Base-by-base conservation (phyloP, 1,284 basidiomycete species). In the Apiotrichum siamense region DNA sequence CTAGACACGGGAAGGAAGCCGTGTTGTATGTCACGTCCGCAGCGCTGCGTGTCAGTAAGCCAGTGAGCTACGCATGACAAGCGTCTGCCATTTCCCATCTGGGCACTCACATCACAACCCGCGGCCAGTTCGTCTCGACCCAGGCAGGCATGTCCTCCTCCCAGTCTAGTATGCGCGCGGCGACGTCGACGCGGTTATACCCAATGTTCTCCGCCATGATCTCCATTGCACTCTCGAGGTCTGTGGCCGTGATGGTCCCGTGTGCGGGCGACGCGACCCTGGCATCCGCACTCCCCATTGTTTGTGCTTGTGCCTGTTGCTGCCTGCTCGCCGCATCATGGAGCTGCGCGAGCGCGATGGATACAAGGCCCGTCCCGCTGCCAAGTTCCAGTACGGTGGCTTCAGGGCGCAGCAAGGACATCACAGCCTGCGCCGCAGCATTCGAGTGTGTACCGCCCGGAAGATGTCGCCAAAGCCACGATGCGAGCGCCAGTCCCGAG, bases 1-100 rank as follows among this genome's bases (percentile, higher is more conserved):
- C 50, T 11, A 75, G 64, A 0, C 59, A 52, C 7, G 84, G 80
- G 71, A 92, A 93, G 1, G 87, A 87, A 1, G 82, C 74, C 0
- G 86, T 88, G 72, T 92, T 92, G 75, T 92, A 92, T 0, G 88
- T 85, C 10, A 92, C 87, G 63, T 93, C 89, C 13, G 88, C 87
- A 81, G 91, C 88, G 49, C 88, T 88, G 58, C 25, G 25, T 20
- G 12, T 18, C 35, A 18, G 32, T 24, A 3, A 18, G 35, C 11
- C 13, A 17, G n/a, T n/a, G n/a, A n/a, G n/a, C n/a, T n/a, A n/a
- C n/a, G n/a, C n/a, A n/a, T n/a, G n/a, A n/a, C n/a, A n/a, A n/a
- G n/a, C n/a, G n/a, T n/a, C 21, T 5, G 11, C 29, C 3, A 31
- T 2, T 4, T 5, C 29, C 4, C 29, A 9, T 7, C 9, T 32